A percentile compares a stretch with the other conserved stretches of the same genome.
These are phyloP conservation scores for Hypomyces rosellus DNA, from an alignment of 2,329 filamentous ascomycete species.

Conservation along the genomic window DNA sequence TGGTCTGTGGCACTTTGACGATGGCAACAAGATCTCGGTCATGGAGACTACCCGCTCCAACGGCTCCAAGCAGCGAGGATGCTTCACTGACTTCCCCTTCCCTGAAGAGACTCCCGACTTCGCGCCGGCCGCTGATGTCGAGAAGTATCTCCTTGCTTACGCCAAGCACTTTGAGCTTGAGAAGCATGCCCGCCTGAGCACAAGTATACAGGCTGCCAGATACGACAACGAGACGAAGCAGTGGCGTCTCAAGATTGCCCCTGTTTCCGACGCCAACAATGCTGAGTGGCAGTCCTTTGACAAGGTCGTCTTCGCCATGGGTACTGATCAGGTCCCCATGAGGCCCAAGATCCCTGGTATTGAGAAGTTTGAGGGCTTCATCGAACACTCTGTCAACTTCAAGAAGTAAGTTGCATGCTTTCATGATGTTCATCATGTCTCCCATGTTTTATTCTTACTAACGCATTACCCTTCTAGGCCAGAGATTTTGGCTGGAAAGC, in stretches of 20 bases:
- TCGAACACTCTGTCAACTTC: constrained; percentile 21
- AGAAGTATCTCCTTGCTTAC: constrained; percentile 17
- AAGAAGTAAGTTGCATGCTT: constrained; percentile 11
- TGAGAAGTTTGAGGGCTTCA: constrained; percentile 29
- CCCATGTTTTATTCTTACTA: not conserved
- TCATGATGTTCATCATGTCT: not conserved
- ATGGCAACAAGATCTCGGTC: constrained; percentile 1
- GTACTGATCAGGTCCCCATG: constrained; percentile 24
- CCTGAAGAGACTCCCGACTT: constrained; percentile 16
- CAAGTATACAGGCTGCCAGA: constrained; percentile 17
- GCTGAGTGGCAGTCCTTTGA: constrained; percentile 23
- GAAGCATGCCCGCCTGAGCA: constrained; percentile 22
- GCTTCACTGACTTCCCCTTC: constrained; percentile 29
- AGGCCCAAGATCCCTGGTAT: constrained; percentile 28
- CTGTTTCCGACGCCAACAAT: not conserved
- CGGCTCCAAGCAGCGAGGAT: not conserved
- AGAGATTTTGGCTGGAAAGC: constrained; percentile 24
- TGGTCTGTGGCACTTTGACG: constrained; percentile 37
- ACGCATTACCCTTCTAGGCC: constrained; percentile 10
- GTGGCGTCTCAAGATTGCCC: constrained; percentile 25
- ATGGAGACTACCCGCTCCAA: not conserved
- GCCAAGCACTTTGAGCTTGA: constrained; percentile 27
- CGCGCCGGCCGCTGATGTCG: not conserved
- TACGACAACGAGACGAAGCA: constrained; percentile 11
- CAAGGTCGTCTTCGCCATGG: constrained; percentile 31